Evolutionary conservation across 108 stramenopile species (phyloP).

Genomic region (Skeletonema tropicum): DNA sequence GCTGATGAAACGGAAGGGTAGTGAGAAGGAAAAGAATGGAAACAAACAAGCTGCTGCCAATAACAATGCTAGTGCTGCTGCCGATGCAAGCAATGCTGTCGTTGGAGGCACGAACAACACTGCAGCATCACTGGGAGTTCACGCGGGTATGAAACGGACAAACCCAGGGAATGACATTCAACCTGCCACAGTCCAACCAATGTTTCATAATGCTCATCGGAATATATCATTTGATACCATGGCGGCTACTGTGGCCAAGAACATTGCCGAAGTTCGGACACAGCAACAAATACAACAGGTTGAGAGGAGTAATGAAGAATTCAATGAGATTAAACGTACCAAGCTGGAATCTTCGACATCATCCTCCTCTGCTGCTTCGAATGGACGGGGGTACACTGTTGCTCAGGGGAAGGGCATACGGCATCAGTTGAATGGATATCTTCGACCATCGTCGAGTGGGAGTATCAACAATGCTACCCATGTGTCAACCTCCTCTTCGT

Average conservation of each 20-base stretch:
- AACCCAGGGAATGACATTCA: constrained; percentile 1
- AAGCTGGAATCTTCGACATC: not conserved
- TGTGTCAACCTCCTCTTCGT: not conserved
- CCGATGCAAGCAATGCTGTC: not conserved
- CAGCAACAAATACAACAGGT: not conserved
- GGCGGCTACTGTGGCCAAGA: constrained; percentile 14
- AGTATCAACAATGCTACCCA: not conserved
- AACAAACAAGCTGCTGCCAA: not conserved
- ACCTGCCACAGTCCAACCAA: constrained; percentile 1
- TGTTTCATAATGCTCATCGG: not conserved
- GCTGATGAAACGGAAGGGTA: constrained; percentile 65
- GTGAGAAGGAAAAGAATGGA: constrained; percentile 12
- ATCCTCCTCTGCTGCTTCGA: not conserved
- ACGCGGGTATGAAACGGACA: not conserved
- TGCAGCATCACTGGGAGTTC: not conserved
- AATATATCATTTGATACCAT: constrained; percentile 13
- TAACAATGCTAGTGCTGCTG: not conserved
- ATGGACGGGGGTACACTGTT: constrained; percentile 20
- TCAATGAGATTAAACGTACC: not conserved
- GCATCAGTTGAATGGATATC: constrained; percentile 47
- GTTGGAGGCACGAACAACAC: not conserved
- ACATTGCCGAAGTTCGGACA: not conserved
- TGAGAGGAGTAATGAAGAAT: not conserved
- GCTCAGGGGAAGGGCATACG: constrained; percentile 41
- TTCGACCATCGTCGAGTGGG: not conserved